These are phyloP conservation scores for Citrus sp. DNA, from an alignment of 345 rosid genomes.

Conservation along the genomic window DNA sequence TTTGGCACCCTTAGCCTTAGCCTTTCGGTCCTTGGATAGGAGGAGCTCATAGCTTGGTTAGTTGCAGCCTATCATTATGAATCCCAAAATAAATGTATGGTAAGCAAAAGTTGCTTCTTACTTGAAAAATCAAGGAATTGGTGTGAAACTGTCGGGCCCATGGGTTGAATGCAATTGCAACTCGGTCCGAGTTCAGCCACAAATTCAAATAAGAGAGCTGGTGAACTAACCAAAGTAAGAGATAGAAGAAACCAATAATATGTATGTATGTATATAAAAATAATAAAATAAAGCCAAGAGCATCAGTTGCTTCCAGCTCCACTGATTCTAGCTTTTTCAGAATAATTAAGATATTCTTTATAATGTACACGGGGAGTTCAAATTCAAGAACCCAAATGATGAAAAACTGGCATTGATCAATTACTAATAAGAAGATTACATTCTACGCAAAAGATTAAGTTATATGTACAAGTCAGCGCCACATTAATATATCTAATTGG, in stretches of 20 bases:
- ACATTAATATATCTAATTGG: background rate
- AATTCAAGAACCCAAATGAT: background rate
- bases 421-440: background rate
- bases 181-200: background rate
- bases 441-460: slow-evolving; percentile 7
- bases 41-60: too few species aligned
- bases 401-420: background rate
- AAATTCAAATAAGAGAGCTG: background rate
- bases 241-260: too few species aligned
- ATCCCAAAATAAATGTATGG: too few species aligned
- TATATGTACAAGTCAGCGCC: slow-evolving; percentile 11
- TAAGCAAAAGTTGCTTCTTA: too few species aligned
- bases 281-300: background rate
- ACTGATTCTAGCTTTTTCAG: background rate
- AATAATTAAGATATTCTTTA: background rate
- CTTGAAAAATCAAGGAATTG: too few species aligned
- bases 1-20: too few species aligned
- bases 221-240: background rate
- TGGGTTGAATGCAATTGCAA: too few species aligned
- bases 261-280: too few species aligned
- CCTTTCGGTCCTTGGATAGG: too few species aligned
- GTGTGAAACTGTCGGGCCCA: too few species aligned
- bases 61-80: too few species aligned
- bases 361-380: background rate
- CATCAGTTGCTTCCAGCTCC: slow-evolving; percentile 5